These are phyloP conservation scores for Saccharomyces hybrid DNA, from an alignment of 1,139 yeast species.

Conservation along the genomic window DNA sequence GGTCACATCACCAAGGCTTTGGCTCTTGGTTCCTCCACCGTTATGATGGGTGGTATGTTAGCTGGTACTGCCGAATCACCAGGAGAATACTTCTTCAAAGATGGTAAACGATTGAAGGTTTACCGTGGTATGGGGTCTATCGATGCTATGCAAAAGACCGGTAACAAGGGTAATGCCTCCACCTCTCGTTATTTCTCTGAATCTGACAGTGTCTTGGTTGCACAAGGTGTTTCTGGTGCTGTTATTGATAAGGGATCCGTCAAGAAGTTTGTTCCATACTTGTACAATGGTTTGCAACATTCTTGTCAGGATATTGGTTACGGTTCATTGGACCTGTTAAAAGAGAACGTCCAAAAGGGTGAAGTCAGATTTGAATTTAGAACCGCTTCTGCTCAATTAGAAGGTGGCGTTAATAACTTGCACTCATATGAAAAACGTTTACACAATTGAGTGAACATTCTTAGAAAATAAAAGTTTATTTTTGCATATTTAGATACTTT, in stretches of 20 bases:
- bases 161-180: slow-evolving; percentile 86
- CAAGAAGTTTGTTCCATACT: slow-evolving; percentile 87
- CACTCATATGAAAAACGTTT: no score
- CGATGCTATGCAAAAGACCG: slow-evolving; percentile 97
- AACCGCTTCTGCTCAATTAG: no score
- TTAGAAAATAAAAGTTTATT: not conserved
- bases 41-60: slow-evolving; percentile 99
- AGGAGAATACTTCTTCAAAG: slow-evolving; percentile 95
- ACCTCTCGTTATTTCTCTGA: slow-evolving; percentile 97
- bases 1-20: slow-evolving; percentile 97
- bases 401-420: no score
- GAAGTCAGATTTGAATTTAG: no score
- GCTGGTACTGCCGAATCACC: slow-evolving; percentile 99
- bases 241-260: slow-evolving; percentile 96
- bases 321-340: slow-evolving; percentile 38
- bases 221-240: slow-evolving; percentile 98
- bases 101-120: slow-evolving; percentile 93
- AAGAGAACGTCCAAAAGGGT: no score
- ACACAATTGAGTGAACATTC: slow-evolving; percentile 51
- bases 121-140: slow-evolving; percentile 99
- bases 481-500: not conserved
- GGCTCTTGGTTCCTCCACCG: slow-evolving; percentile 94
- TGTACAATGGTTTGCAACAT: slow-evolving; percentile 93
- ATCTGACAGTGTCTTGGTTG: slow-evolving; percentile 89
- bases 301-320: slow-evolving; percentile 98